phyloP scores from a whole-genome alignment of 805 yeast species.

The Millerago galiae region DNA sequence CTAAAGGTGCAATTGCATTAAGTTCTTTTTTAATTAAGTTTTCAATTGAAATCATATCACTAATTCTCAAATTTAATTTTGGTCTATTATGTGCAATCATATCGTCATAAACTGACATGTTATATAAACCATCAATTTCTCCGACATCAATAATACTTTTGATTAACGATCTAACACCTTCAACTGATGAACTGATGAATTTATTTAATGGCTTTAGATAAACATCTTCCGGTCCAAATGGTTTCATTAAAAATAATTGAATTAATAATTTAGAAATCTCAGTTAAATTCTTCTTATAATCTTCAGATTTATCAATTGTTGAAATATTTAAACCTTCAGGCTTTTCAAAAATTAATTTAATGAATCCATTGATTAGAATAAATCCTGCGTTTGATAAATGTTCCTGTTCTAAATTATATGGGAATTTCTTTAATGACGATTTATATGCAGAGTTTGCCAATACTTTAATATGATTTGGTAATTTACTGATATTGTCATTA shows the following conservation, averaged over 20 bases:
- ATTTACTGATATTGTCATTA: constrained; percentile 32
- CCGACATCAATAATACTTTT: constrained; percentile 44
- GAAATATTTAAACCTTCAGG: constrained; percentile 57
- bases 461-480: constrained; percentile 54
- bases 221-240: constrained; percentile 55
- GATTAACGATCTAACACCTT: constrained; percentile 39
- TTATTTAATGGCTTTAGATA: constrained; percentile 79
- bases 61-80: constrained; percentile 36
- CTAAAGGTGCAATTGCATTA: constrained; percentile 37
- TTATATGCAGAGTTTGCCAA: constrained; percentile 43
- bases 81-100: constrained; percentile 50
- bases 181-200: constrained; percentile 48
- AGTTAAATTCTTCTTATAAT: constrained; percentile 40
- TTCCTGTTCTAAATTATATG: constrained; percentile 52
- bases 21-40: constrained; percentile 35
- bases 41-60: constrained; percentile 41
- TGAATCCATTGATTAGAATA: constrained; percentile 48
- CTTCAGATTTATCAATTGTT: constrained; percentile 12
- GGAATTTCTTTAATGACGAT: constrained; percentile 38
- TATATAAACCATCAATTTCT: constrained; percentile 53
- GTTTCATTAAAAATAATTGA: constrained; percentile 62
- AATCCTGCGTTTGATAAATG: constrained; percentile 65
- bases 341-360: constrained; percentile 38
- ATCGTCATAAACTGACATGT: constrained; percentile 63
- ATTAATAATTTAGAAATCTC: constrained; percentile 52